These are phyloP conservation scores for Dictyophora rubrovolvata DNA, from an alignment of 768 basidiomycete genomes.

Conservation along the genomic window DNA sequence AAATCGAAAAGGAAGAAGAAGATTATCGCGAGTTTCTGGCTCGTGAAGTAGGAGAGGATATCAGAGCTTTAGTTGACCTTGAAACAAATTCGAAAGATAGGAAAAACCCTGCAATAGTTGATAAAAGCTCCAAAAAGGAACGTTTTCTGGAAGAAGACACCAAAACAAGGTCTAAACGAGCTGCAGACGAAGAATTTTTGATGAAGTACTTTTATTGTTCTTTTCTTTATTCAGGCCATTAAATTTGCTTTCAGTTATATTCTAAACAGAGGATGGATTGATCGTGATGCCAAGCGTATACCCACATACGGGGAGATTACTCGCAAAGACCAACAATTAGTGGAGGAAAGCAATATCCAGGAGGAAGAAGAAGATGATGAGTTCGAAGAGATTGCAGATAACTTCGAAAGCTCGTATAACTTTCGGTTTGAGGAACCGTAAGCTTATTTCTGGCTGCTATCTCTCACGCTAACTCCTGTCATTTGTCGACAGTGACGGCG, in stretches of 20 bases:
- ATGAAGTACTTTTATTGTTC: slow-evolving; percentile 50
- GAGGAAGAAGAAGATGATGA: slow-evolving; percentile 56
- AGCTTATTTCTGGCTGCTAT: slow-evolving; percentile 24
- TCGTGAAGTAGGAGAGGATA: slow-evolving; percentile 69
- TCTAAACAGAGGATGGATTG: slow-evolving; percentile 95
- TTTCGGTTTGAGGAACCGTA: slow-evolving; percentile 96
- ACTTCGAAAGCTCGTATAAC: slow-evolving; percentile 94
- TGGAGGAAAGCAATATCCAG: slow-evolving; percentile 22
- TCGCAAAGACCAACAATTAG: slow-evolving; percentile 12
- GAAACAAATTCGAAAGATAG: slow-evolving; percentile 22
- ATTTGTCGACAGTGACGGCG: slow-evolving; percentile 40
- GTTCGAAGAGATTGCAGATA: slow-evolving; percentile 85
- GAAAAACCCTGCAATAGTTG: slow-evolving; percentile 14
- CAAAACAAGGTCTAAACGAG: slow-evolving; percentile 37
- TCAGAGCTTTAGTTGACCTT: slow-evolving; percentile 57
- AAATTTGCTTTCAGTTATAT: slow-evolving; percentile 59
- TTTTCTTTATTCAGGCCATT: neutral
- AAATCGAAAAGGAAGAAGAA: slow-evolving; percentile 67
- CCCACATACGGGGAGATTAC: slow-evolving; percentile 85
- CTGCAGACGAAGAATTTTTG: slow-evolving; percentile 78
- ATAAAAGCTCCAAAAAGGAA: slow-evolving; percentile 18
- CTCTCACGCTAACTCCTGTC: slow-evolving; percentile 12
- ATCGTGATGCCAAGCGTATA: slow-evolving; percentile 57
- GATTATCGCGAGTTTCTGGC: slow-evolving; percentile 79
- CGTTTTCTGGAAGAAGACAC: slow-evolving; percentile 14